Evolutionary conservation across 768 basidiomycete species (phyloP).

Genomic region (Agaricus blazei): DNA sequence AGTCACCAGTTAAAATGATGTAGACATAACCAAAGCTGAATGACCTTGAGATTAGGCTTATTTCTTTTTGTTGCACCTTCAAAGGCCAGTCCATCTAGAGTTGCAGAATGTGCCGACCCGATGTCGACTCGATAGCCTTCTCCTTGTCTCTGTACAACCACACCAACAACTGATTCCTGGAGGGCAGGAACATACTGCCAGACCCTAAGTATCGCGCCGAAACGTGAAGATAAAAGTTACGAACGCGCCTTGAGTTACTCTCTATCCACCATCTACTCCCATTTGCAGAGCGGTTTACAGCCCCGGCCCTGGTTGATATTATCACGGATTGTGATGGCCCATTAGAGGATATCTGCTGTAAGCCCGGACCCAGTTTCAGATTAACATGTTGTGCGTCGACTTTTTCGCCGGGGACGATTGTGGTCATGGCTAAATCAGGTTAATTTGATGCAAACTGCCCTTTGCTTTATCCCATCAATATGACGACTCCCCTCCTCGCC

Average conservation of each 20-base stretch:
- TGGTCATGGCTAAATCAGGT: conserved; percentile 25
- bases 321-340: conserved; percentile 27
- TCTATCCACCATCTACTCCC: conserved; percentile 88
- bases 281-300: conserved; percentile 64
- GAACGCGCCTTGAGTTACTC: conserved; percentile 75
- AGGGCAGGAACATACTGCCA: conserved; percentile 83
- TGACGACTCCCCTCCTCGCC: conserved; percentile 41
- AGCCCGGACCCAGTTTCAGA: conserved; percentile 84
- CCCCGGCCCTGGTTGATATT: conserved; percentile 65
- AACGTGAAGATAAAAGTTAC: conserved; percentile 24
- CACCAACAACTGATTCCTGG: conserved; percentile 86
- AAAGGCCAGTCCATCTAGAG: conserved; percentile 87
- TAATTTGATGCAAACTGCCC: conserved; percentile 8
- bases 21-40: background rate
- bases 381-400: conserved; percentile 72
- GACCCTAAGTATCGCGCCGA: conserved; percentile 6
- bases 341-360: conserved; percentile 41
- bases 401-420: conserved; percentile 78
- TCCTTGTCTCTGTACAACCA: conserved; percentile 72
- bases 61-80: conserved; percentile 95
- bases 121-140: conserved; percentile 95
- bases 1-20: background rate
- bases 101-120: conserved; percentile 80
- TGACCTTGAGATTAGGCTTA: conserved; percentile 87
- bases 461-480: conserved; percentile 14